Conservation (phyloP, 257 asterid species). For the Scutellaria barbata region DNA sequence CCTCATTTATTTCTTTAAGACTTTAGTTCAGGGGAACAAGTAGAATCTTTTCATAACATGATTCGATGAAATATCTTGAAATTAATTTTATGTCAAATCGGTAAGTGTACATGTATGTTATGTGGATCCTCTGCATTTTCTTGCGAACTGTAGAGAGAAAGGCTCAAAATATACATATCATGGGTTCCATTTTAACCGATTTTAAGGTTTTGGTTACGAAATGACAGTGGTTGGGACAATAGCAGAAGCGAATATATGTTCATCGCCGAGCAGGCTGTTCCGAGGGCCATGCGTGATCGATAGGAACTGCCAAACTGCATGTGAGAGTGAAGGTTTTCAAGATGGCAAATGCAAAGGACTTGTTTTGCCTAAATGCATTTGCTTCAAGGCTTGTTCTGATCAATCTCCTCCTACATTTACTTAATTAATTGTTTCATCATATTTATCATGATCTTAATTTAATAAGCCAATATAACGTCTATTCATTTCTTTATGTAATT, state of each 20-base stretch:
- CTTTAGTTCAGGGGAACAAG: no score
- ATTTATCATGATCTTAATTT: no score
- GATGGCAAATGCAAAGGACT: conserved; percentile 38
- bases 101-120: not conserved
- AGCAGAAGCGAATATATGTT: conserved; percentile 33
- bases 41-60: not conserved
- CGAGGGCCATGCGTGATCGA: conserved; percentile 38
- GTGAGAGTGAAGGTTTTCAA: conserved; percentile 37
- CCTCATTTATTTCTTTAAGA: no score
- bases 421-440: not conserved
- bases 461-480: no score
- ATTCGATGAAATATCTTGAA: not conserved
- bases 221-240: not conserved
- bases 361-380: conserved; percentile 30
- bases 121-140: no score
- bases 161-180: no score
- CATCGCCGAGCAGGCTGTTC: conserved; percentile 15
- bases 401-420: not conserved
- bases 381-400: conserved; percentile 35
- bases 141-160: no score
- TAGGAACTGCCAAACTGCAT: conserved; percentile 28
- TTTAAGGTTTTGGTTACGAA: not conserved
- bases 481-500: no score
- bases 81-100: no score
- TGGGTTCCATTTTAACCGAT: no score